phyloP scores from a whole-genome alignment of 352 stramenopile genomes.

The Phytophthora sansomeana region DNA sequence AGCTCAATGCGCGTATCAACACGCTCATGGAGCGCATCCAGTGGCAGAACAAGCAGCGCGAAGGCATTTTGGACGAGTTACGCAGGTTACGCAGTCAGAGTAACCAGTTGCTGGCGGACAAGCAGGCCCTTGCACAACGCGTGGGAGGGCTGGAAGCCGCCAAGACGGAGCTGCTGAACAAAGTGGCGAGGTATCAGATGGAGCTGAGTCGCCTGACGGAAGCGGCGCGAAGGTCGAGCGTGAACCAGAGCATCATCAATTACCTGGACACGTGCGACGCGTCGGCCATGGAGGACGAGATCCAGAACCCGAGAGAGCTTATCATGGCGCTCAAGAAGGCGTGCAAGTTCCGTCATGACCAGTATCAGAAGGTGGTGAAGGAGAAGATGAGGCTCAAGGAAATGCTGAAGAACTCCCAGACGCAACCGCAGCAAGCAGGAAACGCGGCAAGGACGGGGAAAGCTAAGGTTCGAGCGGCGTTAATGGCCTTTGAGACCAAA shows the following conservation, averaged over 20 bases:
- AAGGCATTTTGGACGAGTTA: conserved; percentile 63
- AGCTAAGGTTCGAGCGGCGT: conserved; percentile 33
- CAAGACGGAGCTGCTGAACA: conserved; percentile 68
- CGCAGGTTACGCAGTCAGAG: conserved; percentile 68
- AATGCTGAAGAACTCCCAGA: conserved; percentile 58
- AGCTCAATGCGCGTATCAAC: conserved; percentile 62
- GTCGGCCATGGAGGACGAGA: conserved; percentile 73
- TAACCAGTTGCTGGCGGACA: conserved; percentile 69
- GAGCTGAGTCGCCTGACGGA: conserved; percentile 74
- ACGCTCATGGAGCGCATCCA: conserved; percentile 75
- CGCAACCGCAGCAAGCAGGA: conserved; percentile 17
- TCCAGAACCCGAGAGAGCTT: conserved; percentile 79
- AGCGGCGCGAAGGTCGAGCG: conserved; percentile 44
- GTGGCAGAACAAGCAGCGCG: conserved; percentile 83
- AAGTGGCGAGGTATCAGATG: conserved; percentile 83
- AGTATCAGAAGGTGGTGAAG: conserved; percentile 86
- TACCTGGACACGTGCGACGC: conserved; percentile 79
- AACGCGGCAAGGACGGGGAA: conserved; percentile 29
- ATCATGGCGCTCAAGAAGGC: conserved; percentile 85
- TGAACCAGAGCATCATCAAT: conserved; percentile 82
- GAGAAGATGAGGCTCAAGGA: conserved; percentile 79
- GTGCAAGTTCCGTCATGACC: conserved; percentile 81
- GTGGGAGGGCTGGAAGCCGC: conserved; percentile 50
- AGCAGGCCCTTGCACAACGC: conserved; percentile 66
- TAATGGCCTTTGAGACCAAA: conserved; percentile 35